Evolutionary conservation across 176 grass and related monocot species (phyloP).

Genomic region (Areca catechu): DNA sequence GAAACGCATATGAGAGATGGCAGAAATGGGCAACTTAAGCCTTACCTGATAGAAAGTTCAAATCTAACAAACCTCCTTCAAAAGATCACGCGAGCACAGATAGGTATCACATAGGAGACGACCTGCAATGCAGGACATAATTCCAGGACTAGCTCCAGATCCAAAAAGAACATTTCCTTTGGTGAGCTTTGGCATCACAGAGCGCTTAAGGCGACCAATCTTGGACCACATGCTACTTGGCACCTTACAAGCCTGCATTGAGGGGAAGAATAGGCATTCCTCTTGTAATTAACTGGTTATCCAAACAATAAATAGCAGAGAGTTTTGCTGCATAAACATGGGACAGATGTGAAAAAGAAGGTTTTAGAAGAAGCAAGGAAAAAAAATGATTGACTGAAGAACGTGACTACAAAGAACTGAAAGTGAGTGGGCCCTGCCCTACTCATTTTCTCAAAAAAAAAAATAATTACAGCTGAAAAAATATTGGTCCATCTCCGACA

Average conservation of each 20-base stretch:
- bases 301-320: too few species aligned
- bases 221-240: constrained; percentile 91
- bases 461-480: too few species aligned
- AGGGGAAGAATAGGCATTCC: constrained; percentile 4
- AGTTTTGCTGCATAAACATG: too few species aligned
- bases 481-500: too few species aligned
- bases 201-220: constrained; percentile 84
- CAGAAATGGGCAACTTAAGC: neutral
- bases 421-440: too few species aligned
- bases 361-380: too few species aligned
- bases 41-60: constrained; percentile 1
- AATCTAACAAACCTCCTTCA: constrained; percentile 57
- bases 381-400: too few species aligned
- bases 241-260: constrained; percentile 67
- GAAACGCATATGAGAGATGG: constrained; percentile 15
- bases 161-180: constrained; percentile 85
- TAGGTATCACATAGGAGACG: constrained; percentile 97
- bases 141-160: constrained; percentile 90
- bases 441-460: too few species aligned
- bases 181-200: constrained; percentile 79
- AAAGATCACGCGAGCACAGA: constrained; percentile 84
- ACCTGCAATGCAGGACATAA: constrained; percentile 95
- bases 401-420: too few species aligned
- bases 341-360: too few species aligned
- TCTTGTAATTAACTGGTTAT: too few species aligned